Evolutionary conservation across 345 rosid species (phyloP).

Genomic region (Sapria himalayana): DNA sequence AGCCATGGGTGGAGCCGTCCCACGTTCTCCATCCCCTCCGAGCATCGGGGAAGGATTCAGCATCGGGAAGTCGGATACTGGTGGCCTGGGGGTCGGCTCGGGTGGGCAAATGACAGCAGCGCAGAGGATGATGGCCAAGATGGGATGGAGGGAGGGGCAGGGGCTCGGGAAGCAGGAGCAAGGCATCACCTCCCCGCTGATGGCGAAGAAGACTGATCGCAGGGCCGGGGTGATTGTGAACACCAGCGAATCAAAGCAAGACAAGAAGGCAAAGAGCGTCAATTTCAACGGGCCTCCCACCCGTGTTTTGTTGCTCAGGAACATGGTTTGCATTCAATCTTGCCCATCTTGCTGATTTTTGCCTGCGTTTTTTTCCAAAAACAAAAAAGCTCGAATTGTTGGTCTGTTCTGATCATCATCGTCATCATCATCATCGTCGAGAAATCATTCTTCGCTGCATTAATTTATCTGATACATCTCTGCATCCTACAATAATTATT

Average conservation of each 20-base stretch:
- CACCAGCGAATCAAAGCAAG: slow-evolving; percentile 54
- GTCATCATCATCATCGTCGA: too few relatives aligned
- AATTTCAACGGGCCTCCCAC: slow-evolving; percentile 72
- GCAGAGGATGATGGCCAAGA: slow-evolving; percentile 98
- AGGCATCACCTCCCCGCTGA: slow-evolving; percentile 87
- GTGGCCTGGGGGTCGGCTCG: slow-evolving; percentile 79
- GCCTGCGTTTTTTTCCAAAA: too few relatives aligned
- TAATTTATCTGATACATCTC: too few relatives aligned
- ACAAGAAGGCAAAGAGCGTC: slow-evolving; percentile 87
- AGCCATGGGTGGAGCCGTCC: slow-evolving; percentile 41
- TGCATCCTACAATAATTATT: too few relatives aligned
- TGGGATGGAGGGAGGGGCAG: slow-evolving; percentile 99
- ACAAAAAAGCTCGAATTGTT: too few relatives aligned
- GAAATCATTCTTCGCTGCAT: too few relatives aligned
- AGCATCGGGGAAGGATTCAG: slow-evolving; percentile 29
- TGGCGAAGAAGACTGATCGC: slow-evolving; percentile 94
- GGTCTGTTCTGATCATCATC: too few relatives aligned
- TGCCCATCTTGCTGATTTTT: too few relatives aligned
- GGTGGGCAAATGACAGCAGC: slow-evolving; percentile 99
- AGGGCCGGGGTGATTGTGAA: slow-evolving; percentile 98
- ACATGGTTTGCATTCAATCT: slow-evolving; percentile 37
- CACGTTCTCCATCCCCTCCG: slow-evolving; percentile 67
- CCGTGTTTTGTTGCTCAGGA: slow-evolving; percentile 61
- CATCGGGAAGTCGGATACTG: slow-evolving; percentile 72
- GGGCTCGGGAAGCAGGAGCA: slow-evolving; percentile 93